Base-by-base conservation (phyloP, 495 filamentous ascomycete species). In the Filosporella fistucella region DNA sequence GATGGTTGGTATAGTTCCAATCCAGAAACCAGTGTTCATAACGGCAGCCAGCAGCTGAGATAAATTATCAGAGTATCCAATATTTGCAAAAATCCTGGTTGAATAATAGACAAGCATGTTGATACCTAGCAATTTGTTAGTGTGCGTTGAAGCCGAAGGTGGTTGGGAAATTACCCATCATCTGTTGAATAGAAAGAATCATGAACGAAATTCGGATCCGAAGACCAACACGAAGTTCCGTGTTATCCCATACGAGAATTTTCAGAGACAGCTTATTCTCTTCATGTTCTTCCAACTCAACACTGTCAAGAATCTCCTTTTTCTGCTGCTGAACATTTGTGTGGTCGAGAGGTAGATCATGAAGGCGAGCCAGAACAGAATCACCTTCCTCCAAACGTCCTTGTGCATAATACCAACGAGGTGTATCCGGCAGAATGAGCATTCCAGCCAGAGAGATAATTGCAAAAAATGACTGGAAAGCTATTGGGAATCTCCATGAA, bases 321-420 rank as follows among this genome's bases (percentile, higher is more conserved):
- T 58, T 61, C 4, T 65, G 59, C 7, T 60, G 45, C 37, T 60
- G 55, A 39, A 62, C 57, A 25, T 50, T 37, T 26, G 47, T 37
- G 40, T 64, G 46, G 13, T 60, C 61, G 24, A 62, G 58, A 4
- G 34, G 11, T 7, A 23, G 12, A 11, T 57, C 68, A 54, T 72
- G 62, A 38, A 67, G 60, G 12, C 64, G 48, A 10, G 60, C 61
- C 11, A 75, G 51, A 20, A 68, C 54, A 4, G 60, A 55, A 33
- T 68, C 56, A 3, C 64, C 72, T 47, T 68, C 61, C 36, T 68
- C 67, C 22, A 57, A 52, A 20, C 64, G 53, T 43, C 66, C 64
- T 36, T 65, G 63, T 42, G 63, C 64, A 45, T 71, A 62, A 21
- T 73, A 63, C 70, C 71, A 74, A 7, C 69, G 66, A 18, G 71